These are phyloP conservation scores for Cladorrhinum samala DNA, from an alignment of 495 filamentous ascomycete genomes.

Conservation along the genomic window DNA sequence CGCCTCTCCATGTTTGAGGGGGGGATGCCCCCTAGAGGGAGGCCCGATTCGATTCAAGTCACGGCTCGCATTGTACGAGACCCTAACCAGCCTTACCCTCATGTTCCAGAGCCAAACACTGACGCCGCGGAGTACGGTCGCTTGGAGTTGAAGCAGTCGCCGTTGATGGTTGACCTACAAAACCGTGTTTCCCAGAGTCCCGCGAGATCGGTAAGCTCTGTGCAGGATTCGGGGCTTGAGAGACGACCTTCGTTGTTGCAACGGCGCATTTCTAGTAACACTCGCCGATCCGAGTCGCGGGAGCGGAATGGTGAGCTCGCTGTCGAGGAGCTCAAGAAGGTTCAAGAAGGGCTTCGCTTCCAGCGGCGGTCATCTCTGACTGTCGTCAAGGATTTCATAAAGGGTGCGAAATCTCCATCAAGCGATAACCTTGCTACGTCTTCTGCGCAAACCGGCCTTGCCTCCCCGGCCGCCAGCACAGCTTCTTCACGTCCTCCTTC, in stretches of 20 bases:
- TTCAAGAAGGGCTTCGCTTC: conserved; percentile 13
- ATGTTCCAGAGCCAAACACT: conserved; percentile 35
- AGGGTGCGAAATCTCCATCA: conserved; percentile 31
- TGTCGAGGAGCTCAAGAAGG: conserved; percentile 22
- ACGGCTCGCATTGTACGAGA: conserved; percentile 73
- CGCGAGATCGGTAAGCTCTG: conserved; percentile 12
- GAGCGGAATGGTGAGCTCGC: conserved; percentile 22
- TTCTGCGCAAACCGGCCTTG: conserved; percentile 14
- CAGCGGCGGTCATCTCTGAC: conserved; percentile 45
- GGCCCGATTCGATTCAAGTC: conserved; percentile 71
- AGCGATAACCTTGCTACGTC: conserved; percentile 35
- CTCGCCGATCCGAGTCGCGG: conserved; percentile 22
- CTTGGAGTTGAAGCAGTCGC: conserved; percentile 64
- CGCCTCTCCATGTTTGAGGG: conserved; percentile 43
- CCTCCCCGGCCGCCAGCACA: conserved; percentile 32
- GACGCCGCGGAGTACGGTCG: conserved; percentile 36
- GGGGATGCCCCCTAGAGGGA: conserved; percentile 33
- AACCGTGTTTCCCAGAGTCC: conserved; percentile 30
- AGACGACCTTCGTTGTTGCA: conserved; percentile 29
- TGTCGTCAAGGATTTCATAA: conserved; percentile 49
- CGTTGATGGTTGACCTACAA: conserved; percentile 64
- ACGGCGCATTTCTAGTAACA: conserved; percentile 26
- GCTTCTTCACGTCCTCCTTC: conserved; percentile 42
- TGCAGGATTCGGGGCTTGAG: conserved; percentile 20
- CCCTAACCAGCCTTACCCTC: conserved; percentile 38